Evolutionary conservation across 202 grass and related monocot species (phyloP).

Genomic region (Miscanthus sacchariflorus): DNA sequence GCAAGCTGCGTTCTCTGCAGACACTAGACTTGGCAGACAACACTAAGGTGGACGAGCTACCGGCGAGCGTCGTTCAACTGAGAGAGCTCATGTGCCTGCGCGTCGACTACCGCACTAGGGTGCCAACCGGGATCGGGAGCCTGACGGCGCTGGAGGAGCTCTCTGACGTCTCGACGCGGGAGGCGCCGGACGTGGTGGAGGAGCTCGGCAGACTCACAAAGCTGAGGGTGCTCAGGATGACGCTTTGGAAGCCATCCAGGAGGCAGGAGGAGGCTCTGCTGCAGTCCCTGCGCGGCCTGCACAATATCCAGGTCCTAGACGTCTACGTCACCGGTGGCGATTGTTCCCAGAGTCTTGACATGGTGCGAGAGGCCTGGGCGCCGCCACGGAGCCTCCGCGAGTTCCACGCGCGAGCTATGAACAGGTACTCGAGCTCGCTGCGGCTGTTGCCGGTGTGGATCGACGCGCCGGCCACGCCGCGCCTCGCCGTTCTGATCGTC

Average conservation of each 20-base stretch:
- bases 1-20: not conserved
- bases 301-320: not conserved
- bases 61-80: not conserved
- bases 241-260: not conserved
- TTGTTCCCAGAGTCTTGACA: not conserved
- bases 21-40: slow-evolving; percentile 1
- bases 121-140: not conserved
- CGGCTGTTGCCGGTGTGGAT: not conserved
- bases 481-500: not conserved
- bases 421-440: not conserved
- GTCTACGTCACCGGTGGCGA: not conserved
- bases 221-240: slow-evolving; percentile 1
- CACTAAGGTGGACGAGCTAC: not conserved
- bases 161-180: not conserved
- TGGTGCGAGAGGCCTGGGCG: not conserved
- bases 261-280: not conserved
- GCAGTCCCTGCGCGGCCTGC: not conserved
- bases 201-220: not conserved
- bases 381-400: not conserved
- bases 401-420: not conserved
- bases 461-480: not conserved
- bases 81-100: slow-evolving; percentile 6
- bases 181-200: not conserved
- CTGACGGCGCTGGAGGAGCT: slow-evolving; percentile 13
- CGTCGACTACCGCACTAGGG: not conserved